Evolutionary conservation across 805 yeast species (phyloP).

Genomic region (Cyberlindnera euphorbiae): DNA sequence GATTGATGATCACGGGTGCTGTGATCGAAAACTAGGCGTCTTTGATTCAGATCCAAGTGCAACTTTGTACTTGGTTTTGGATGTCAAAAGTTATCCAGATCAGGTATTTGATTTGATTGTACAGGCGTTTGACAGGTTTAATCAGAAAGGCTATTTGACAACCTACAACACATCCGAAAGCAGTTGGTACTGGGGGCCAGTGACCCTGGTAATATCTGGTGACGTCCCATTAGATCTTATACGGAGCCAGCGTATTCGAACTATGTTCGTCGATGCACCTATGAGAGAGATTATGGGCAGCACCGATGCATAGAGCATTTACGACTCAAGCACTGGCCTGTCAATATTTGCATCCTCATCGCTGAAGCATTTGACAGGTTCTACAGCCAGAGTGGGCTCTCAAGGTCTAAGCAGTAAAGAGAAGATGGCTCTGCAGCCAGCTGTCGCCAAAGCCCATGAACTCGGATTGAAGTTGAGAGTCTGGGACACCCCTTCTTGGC

Average conservation of each 20-base stretch:
- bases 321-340: no score
- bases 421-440: slow-evolving; percentile 24
- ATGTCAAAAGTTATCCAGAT: slow-evolving; percentile 51
- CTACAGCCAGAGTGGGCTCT: slow-evolving; percentile 8
- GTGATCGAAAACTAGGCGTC: slow-evolving; percentile 14
- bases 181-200: slow-evolving; percentile 42
- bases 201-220: slow-evolving; percentile 65
- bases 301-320: no score
- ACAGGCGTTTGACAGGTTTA: slow-evolving; percentile 41
- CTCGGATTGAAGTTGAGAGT: slow-evolving; percentile 51
- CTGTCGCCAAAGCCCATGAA: slow-evolving; percentile 39
- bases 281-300: slow-evolving; percentile 20
- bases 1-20: not conserved
- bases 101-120: slow-evolving; percentile 42
- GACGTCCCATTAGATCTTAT: slow-evolving; percentile 46
- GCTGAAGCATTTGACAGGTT: slow-evolving; percentile 24
- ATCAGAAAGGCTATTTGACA: slow-evolving; percentile 46
- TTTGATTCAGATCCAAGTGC: slow-evolving; percentile 36
- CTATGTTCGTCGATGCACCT: slow-evolving; percentile 38
- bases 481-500: slow-evolving; percentile 76
- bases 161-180: slow-evolving; percentile 36
- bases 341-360: slow-evolving; percentile 43
- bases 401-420: slow-evolving; percentile 33
- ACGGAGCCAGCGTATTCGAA: slow-evolving; percentile 7
- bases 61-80: slow-evolving; percentile 60